Base-by-base conservation (phyloP, 345 rosid species). In the Atalantia buxifolia region DNA sequence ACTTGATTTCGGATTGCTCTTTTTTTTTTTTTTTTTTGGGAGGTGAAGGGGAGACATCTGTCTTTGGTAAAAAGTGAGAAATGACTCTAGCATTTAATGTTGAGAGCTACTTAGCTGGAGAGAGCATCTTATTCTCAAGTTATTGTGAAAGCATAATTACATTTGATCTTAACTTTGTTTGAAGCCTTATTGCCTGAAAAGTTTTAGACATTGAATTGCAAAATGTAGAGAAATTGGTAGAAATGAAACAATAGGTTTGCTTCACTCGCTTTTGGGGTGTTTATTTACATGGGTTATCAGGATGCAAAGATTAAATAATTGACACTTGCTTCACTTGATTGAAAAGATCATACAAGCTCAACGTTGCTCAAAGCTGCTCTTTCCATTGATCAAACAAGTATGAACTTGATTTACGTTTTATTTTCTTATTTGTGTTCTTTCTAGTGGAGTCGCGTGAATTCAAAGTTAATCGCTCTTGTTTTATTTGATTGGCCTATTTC, bases 51-150 rank as follows among this genome's bases (percentile, higher is more conserved):
- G 68, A 35, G 68, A 78, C 77, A 71, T 66, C 68, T 57, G 74
- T 18, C 64, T 62, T 62, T 48, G 9, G 65, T 73, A 27, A 74
- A 57, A 55, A 53, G 16, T 67, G 35, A 27, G 33, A 42, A 53
- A 19, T 33, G 42, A 80, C 66, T 31, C 57, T 59, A 57, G 64
- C 77, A 53, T 86, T 81, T 53, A 77, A 78, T 25, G 53, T 70
- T 72, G 59, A 50, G 60, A 66, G 78, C 57, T 79, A 35, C 28
- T 72, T 55, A 57, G 77, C 60, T 50, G 66, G 72, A 31, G 48
- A 64, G 16, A 48, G 71, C 50, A 18, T 69, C 76, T 69, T 72
- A 21, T 22, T 19, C 28, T 66, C 60, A 53, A 65, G 30, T 40
- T 40, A 21, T 35, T 36, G 16, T 38, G 38, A 62, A 38, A 50